Evolutionary conservation across 305 asterid genomes (phyloP).

Genomic region (Ajuga reptans): DNA sequence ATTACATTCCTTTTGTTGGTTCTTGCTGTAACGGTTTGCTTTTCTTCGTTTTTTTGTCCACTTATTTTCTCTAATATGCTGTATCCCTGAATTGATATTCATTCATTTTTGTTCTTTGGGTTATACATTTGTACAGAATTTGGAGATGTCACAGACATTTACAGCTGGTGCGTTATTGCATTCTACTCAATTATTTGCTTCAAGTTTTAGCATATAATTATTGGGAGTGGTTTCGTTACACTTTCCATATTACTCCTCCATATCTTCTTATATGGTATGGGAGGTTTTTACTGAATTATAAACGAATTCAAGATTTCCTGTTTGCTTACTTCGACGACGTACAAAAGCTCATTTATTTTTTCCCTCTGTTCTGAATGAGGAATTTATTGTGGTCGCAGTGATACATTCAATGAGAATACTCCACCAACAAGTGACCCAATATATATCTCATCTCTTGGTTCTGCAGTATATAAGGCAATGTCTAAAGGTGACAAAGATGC

Average conservation of each 20-base stretch:
- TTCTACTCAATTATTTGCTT: conserved; percentile 19
- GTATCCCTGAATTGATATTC: background rate
- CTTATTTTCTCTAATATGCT: background rate
- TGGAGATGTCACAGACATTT: conserved; percentile 82
- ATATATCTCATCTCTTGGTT: conserved; percentile 84
- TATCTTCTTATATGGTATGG: background rate
- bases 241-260: too few relatives aligned
- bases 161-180: conserved; percentile 64
- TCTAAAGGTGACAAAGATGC: conserved; percentile 74
- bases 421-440: conserved; percentile 86
- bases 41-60: background rate
- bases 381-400: conserved; percentile 43
- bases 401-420: conserved; percentile 85
- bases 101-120: conserved; percentile 16
- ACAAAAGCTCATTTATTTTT: background rate
- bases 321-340: background rate
- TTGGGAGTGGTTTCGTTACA: conserved; percentile 2
- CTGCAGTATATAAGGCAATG: conserved; percentile 86
- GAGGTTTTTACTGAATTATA: background rate
- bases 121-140: conserved; percentile 52
- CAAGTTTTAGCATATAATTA: background rate
- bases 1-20: conserved; percentile 4
- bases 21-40: background rate
- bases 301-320: background rate
- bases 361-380: conserved; percentile 3